Conservation (phyloP, 768 basidiomycete genomes). For the Mycena olivaceomarginata region DNA sequence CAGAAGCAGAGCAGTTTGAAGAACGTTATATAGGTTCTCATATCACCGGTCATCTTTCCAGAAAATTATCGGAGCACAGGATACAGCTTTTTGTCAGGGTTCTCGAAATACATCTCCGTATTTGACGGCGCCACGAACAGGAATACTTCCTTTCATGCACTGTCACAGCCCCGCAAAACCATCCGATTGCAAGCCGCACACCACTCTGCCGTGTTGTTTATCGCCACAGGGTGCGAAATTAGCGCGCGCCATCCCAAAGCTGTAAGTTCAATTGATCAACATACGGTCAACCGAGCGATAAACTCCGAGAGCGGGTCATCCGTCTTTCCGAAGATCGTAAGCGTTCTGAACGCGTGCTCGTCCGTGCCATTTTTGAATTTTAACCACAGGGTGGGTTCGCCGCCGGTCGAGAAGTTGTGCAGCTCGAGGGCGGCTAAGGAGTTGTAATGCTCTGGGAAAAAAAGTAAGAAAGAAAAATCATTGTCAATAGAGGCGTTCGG, state of each 20-base stretch:
- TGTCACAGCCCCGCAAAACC: slow-evolving; percentile 59
- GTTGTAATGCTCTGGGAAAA: slow-evolving; percentile 61
- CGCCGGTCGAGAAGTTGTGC: slow-evolving; percentile 51
- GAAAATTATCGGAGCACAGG: background rate
- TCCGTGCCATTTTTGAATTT: slow-evolving; percentile 71
- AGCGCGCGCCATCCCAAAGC: background rate
- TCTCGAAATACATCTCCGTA: slow-evolving; percentile 10
- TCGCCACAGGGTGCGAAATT: slow-evolving; percentile 49
- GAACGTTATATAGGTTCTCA: background rate
- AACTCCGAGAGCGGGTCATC: slow-evolving; percentile 63
- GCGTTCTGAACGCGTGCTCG: slow-evolving; percentile 55
- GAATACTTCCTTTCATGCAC: background rate
- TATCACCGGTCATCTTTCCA: background rate
- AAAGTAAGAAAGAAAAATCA: background rate
- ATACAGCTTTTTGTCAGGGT: background rate
- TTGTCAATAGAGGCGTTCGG: too few species aligned
- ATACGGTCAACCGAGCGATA: slow-evolving; percentile 59
- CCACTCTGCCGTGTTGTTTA: slow-evolving; percentile 68
- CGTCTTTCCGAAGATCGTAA: slow-evolving; percentile 56
- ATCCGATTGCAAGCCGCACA: slow-evolving; percentile 66
- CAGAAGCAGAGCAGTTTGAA: background rate
- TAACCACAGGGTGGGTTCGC: slow-evolving; percentile 63
- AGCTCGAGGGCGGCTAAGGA: slow-evolving; percentile 65
- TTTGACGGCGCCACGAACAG: background rate
- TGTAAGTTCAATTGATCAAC: slow-evolving; percentile 21